Evolutionary conservation across 2,329 filamentous ascomycete species (phyloP).

Genomic region (Alternaria conjuncta): DNA sequence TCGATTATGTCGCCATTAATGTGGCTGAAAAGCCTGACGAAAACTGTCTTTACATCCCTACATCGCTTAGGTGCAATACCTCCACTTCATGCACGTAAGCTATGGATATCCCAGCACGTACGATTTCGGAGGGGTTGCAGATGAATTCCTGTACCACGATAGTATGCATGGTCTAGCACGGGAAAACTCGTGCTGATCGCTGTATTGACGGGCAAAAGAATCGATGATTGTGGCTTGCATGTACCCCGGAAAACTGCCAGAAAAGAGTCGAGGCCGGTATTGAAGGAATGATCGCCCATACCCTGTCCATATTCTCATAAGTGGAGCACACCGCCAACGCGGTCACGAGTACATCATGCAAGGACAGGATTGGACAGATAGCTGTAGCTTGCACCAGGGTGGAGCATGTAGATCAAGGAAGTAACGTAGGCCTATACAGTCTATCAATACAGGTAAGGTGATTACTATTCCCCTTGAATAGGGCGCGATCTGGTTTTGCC

Average conservation of each 20-base stretch:
- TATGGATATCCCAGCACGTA: background rate
- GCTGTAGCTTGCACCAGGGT: background rate
- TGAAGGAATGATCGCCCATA: background rate
- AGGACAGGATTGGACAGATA: background rate
- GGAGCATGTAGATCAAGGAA: background rate
- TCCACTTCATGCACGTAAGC: slow-evolving; percentile 1
- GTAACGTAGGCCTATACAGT: background rate
- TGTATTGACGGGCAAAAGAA: background rate
- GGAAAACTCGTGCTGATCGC: background rate
- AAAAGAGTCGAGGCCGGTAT: background rate
- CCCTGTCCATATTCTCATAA: background rate
- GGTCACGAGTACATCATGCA: background rate
- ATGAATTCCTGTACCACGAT: background rate
- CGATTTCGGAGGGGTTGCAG: background rate
- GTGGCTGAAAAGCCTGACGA: background rate
- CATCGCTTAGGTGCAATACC: background rate
- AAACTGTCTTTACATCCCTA: background rate
- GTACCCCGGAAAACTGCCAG: background rate
- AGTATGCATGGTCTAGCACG: background rate
- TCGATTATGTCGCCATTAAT: background rate
- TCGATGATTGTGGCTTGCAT: background rate
- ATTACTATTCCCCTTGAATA: background rate
- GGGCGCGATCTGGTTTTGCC: background rate
- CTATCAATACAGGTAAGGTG: background rate
- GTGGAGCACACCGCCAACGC: background rate